A percentile compares a stretch with the other conserved stretches of the same genome.
Evolutionary conservation across 768 basidiomycete genomes (phyloP).

Genomic region (Naematelia encephala): DNA sequence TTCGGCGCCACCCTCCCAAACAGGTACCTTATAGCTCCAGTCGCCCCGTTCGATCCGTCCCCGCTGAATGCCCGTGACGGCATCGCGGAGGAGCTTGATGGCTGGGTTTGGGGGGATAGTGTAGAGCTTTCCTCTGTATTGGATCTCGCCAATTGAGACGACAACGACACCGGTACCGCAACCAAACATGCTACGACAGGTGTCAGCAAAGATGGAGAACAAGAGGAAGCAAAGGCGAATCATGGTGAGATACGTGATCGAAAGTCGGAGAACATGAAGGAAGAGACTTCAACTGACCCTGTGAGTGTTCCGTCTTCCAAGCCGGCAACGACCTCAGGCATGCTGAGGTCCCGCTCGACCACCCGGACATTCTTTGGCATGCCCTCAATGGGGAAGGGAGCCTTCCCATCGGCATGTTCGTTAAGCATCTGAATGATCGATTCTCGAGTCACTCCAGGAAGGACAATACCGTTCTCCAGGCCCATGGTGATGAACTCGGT

Average conservation of each 20-base stretch:
- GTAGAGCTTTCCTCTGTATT: conserved; percentile 27
- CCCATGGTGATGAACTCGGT: conserved; percentile 46
- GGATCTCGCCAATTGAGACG: conserved; percentile 34
- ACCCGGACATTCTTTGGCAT: conserved; percentile 38
- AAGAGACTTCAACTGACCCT: conserved; percentile 12
- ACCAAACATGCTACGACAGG: conserved; percentile 38
- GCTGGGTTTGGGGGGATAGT: conserved; percentile 36
- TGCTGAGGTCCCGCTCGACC: conserved; percentile 41
- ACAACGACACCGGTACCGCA: conserved; percentile 46
- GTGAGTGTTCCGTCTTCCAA: conserved; percentile 34
- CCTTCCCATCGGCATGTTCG: conserved; percentile 30
- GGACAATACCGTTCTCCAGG: conserved; percentile 41
- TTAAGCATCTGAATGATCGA: conserved; percentile 37
- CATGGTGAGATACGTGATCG: background rate
- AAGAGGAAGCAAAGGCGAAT: background rate
- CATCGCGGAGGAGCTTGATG: conserved; percentile 34
- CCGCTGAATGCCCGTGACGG: conserved; percentile 39
- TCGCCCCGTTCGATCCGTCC: conserved; percentile 34
- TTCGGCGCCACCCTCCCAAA: conserved; percentile 28
- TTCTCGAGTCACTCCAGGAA: conserved; percentile 43
- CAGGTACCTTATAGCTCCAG: conserved; percentile 39
- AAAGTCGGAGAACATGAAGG: background rate
- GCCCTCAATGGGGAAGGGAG: conserved; percentile 29
- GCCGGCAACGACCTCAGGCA: conserved; percentile 37
- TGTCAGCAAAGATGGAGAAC: no score